A percentile compares a stretch with the other conserved stretches of the same genome.
These are phyloP conservation scores for Endotrypanum monterogeii DNA, from an alignment of 208 protist species.

Conservation along the genomic window DNA sequence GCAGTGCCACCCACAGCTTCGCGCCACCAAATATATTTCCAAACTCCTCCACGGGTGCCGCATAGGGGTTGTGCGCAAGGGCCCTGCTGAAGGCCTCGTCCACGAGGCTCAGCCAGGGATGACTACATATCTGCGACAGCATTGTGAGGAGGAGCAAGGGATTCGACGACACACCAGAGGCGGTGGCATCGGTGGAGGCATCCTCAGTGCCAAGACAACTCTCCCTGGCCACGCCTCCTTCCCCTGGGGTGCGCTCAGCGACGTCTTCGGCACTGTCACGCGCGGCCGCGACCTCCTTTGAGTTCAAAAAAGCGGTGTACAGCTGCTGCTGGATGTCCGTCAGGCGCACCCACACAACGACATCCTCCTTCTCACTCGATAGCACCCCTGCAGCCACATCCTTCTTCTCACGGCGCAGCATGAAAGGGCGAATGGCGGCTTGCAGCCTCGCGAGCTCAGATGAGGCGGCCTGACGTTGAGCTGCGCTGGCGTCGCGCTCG, in stretches of 20 bases:
- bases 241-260: conserved; percentile 2
- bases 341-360: conserved; percentile 80
- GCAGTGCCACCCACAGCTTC: conserved; percentile 66
- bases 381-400: conserved; percentile 35
- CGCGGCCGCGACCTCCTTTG: conserved; percentile 20
- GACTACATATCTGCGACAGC: conserved; percentile 70
- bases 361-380: conserved; percentile 61
- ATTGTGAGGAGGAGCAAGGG: conserved; percentile 72
- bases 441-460: conserved; percentile 54
- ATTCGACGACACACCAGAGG: conserved; percentile 7
- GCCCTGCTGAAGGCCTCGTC: conserved; percentile 54
- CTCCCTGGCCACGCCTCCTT: background rate
- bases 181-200: background rate
- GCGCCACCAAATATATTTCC: conserved; percentile 63
- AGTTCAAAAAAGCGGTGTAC: conserved; percentile 64
- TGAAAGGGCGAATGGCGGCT: conserved; percentile 62
- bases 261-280: conserved; percentile 5
- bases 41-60: conserved; percentile 35
- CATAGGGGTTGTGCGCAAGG: conserved; percentile 28
- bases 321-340: conserved; percentile 54
- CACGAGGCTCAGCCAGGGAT: conserved; percentile 77
- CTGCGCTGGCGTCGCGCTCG: conserved; percentile 66
- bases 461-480: conserved; percentile 36
- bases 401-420: conserved; percentile 81
- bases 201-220: background rate